Conservation (phyloP, 805 yeast species). For the Lipomyces chichibuensis region DNA sequence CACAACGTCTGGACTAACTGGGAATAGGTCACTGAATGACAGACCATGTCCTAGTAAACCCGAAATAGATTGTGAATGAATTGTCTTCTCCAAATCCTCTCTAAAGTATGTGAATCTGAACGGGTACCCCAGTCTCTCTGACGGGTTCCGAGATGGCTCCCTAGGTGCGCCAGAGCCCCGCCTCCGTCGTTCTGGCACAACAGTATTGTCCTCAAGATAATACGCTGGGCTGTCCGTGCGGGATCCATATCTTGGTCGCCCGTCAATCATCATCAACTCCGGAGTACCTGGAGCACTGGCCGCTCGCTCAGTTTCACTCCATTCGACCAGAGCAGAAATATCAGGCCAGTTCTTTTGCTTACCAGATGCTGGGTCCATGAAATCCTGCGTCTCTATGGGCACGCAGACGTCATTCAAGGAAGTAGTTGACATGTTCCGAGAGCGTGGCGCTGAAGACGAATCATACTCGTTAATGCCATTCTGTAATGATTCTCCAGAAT, state of each 20-base stretch:
- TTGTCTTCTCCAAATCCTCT: slow-evolving; percentile 82
- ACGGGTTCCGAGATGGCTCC: slow-evolving; percentile 53
- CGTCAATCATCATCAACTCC: slow-evolving; percentile 60
- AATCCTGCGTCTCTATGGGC: slow-evolving; percentile 60
- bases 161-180: slow-evolving; percentile 36
- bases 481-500: slow-evolving; percentile 6
- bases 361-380: slow-evolving; percentile 31
- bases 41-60: slow-evolving; percentile 62
- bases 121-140: slow-evolving; percentile 23
- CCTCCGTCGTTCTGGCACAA: slow-evolving; percentile 21
- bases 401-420: slow-evolving; percentile 91
- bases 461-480: slow-evolving; percentile 4
- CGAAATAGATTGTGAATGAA: slow-evolving; percentile 85
- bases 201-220: slow-evolving; percentile 30
- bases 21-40: slow-evolving; percentile 67
- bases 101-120: slow-evolving; percentile 86
- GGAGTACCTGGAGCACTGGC: slow-evolving; percentile 54
- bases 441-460: slow-evolving; percentile 14
- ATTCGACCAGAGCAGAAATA: slow-evolving; percentile 70
- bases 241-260: slow-evolving; percentile 65
- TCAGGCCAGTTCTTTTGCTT: slow-evolving; percentile 76
- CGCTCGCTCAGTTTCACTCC: slow-evolving; percentile 67
- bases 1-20: slow-evolving; percentile 35
- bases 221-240: slow-evolving; percentile 22
- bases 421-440: slow-evolving; percentile 43